phyloP scores from a whole-genome alignment of 164 flowering plant species.

The Liriodendron chinense region DNA sequence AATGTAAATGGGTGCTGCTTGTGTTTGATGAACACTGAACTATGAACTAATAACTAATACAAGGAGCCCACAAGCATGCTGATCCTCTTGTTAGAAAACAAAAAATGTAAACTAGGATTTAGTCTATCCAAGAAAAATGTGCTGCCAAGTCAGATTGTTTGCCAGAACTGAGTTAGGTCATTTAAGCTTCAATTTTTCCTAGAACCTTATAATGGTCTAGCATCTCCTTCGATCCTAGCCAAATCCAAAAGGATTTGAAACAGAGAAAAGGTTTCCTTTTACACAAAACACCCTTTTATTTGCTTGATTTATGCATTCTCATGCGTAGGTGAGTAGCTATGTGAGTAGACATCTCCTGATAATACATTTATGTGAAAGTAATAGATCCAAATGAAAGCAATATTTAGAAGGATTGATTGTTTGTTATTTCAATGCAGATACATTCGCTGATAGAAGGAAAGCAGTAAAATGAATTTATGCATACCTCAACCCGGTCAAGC shows the following conservation, averaged over 20 bases:
- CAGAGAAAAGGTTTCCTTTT: too few relatives aligned
- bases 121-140: neutral
- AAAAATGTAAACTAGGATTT: neutral
- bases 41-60: neutral
- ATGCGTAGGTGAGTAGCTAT: neutral
- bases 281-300: too few relatives aligned
- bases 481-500: slow-evolving; percentile 85
- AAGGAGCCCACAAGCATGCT: neutral
- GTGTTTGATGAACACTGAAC: too few relatives aligned
- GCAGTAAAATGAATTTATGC: neutral
- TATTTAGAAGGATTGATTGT: neutral
- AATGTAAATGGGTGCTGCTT: too few relatives aligned
- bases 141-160: neutral
- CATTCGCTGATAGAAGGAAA: neutral
- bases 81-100: neutral
- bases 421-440: neutral
- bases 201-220: too few relatives aligned
- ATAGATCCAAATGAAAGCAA: neutral
- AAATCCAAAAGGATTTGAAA: too few relatives aligned
- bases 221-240: too few relatives aligned
- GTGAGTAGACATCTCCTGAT: neutral
- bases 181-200: neutral
- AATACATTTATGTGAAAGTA: neutral
- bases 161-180: neutral
- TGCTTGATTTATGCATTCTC: too few relatives aligned